Base-by-base conservation (phyloP, 2,329 filamentous ascomycete species). In the Alternaria solani region DNA sequence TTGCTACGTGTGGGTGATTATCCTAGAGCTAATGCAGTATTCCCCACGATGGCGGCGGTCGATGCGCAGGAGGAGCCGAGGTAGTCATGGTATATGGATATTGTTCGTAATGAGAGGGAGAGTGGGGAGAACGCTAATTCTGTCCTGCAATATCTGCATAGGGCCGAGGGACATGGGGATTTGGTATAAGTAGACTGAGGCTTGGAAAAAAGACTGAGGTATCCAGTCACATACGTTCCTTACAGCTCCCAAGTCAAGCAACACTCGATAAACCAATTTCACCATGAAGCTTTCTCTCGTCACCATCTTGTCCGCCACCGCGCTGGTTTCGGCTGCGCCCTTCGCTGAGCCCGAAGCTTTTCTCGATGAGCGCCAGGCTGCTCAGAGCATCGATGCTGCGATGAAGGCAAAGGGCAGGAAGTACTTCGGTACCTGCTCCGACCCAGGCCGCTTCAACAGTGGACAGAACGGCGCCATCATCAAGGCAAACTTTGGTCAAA, bases 361-460 rank as follows among this genome's bases (percentile, higher is more conserved):
- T 3, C 64, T 77, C 32, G 66, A 68, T 41, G 63, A 67, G 39
- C 75, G 75, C 46, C 74, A 78, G 61, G 74, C 75, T 38, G 66
- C 74, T 4, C 65, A 77, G 61, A 88, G 85, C 78, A 82, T 90
- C 66, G 80, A 89, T 73, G 76, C 76, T 55, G 81, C 85, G 25
- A 86, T 90, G 78, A 84, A 86, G 70, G 83, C 84, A 55, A 86
- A 87, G 74, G 88, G 88, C 65, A 91, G 89, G 80, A 82, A 85
- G 67, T 91, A 91, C 79, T 89, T 85, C 56, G 89, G 89, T 66
- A 85, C 84, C 16, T 82, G 79, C 67, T 81, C 85, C 2, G 88
- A 91, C 70, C 82, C 86, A 66, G 78, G 78, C 63, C 83, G 81
- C 9, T 81, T 91, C 16, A 81, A 75, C 55, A 73, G 80, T 14